phyloP scores from a whole-genome alignment of 306 rosid species.

The Argentina anserina region DNA sequence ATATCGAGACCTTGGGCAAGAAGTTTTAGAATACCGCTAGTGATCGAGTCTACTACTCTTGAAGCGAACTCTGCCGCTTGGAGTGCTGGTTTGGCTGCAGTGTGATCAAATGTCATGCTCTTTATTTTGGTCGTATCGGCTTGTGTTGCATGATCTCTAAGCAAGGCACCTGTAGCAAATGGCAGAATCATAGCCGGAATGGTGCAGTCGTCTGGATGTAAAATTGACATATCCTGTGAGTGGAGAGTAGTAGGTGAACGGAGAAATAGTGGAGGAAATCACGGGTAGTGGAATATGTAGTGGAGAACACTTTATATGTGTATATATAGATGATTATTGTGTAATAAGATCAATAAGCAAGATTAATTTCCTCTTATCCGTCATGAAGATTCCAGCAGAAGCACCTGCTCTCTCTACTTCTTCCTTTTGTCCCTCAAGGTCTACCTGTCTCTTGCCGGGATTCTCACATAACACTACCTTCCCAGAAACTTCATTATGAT shows the following conservation, averaged over 20 bases:
- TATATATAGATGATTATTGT: too few relatives aligned
- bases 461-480: slow-evolving; percentile 13
- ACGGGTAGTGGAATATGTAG: too few relatives aligned
- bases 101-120: neutral
- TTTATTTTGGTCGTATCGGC: neutral
- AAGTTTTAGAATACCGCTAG: slow-evolving; percentile 15
- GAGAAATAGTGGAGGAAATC: too few relatives aligned
- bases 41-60: neutral
- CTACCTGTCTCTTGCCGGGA: neutral
- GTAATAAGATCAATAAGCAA: too few relatives aligned
- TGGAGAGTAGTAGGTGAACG: too few relatives aligned
- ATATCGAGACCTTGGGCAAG: slow-evolving; percentile 7
- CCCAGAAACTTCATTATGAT: slow-evolving; percentile 1
- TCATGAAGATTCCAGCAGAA: slow-evolving; percentile 10
- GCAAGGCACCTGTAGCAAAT: neutral
- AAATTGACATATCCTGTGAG: neutral
- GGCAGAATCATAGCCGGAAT: neutral
- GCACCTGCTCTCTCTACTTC: slow-evolving; percentile 5
- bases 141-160: neutral
- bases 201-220: neutral
- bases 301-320: too few relatives aligned
- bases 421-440: neutral
- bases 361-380: too few relatives aligned
- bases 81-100: slow-evolving; percentile 8
- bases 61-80: slow-evolving; percentile 9